These are phyloP conservation scores for Cercospora zeina DNA, from an alignment of 2,329 filamentous ascomycete species.

Conservation along the genomic window DNA sequence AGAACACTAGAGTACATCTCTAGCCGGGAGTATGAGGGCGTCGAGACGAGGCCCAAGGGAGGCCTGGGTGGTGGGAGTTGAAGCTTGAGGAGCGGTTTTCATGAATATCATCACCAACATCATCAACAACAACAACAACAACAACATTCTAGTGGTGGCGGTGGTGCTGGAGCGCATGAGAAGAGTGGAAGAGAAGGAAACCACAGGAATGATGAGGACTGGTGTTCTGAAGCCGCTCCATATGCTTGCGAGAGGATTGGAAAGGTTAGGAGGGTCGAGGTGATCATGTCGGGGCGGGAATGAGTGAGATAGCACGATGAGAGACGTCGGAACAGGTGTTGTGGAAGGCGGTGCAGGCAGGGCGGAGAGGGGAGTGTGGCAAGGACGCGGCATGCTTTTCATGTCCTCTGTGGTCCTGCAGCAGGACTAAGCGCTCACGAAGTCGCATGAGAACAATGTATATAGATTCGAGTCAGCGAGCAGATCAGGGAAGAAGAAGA, in stretches of 20 bases:
- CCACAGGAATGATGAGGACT: not conserved
- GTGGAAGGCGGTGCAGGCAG: not conserved
- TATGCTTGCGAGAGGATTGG: slow-evolving; percentile 9
- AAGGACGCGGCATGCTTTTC: not conserved
- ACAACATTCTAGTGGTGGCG: not conserved
- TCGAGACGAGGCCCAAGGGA: slow-evolving; percentile 64
- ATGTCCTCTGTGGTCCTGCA: not conserved
- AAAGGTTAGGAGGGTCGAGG: slow-evolving; percentile 6
- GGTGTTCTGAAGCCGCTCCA: slow-evolving; percentile 9
- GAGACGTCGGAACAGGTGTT: not conserved
- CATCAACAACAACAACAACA: not conserved
- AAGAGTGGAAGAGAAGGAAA: not conserved
- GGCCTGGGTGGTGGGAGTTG: slow-evolving; percentile 10
- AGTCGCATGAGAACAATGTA: not conserved
- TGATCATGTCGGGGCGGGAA: not conserved
- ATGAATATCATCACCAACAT: slow-evolving; percentile 3
- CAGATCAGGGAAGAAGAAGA: not conserved
- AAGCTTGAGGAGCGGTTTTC: slow-evolving; percentile 12
- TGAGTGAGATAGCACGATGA: not conserved
- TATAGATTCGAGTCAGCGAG: slow-evolving; percentile 4
- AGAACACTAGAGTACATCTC: slow-evolving; percentile 92
- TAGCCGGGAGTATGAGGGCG: slow-evolving; percentile 87
- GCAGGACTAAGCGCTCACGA: slow-evolving; percentile 2
- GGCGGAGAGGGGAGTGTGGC: not conserved
- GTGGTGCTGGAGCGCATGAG: not conserved